A percentile compares a stretch with the other conserved stretches of the same genome.
phyloP scores from a whole-genome alignment of 495 filamentous ascomycete species.

The Trichocladium uniseriatum region DNA sequence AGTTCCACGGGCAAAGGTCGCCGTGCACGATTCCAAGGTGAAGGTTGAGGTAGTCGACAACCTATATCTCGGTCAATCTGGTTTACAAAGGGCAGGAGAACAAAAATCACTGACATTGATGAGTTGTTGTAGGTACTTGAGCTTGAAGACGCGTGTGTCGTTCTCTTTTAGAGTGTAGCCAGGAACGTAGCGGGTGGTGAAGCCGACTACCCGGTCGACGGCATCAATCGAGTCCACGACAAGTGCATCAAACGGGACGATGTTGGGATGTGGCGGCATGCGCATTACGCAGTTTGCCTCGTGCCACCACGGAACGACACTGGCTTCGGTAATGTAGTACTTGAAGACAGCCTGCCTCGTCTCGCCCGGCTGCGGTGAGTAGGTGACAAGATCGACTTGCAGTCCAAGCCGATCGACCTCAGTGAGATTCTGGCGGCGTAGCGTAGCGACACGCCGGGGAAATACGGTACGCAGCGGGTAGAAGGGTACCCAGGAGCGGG shows the following conservation, averaged over 20 bases:
- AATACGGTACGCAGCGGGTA: no score
- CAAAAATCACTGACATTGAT: conserved; percentile 6
- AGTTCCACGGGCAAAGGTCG: conserved; percentile 3
- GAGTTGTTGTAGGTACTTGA: conserved; percentile 30
- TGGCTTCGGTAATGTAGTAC: conserved; percentile 7
- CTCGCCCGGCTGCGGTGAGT: not conserved
- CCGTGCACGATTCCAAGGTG: not conserved
- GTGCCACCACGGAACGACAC: conserved; percentile 21
- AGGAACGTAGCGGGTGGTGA: conserved; percentile 30
- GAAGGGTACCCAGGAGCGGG: no score
- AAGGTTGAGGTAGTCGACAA: conserved; percentile 6
- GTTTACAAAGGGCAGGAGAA: not conserved
- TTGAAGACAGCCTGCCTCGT: conserved; percentile 8
- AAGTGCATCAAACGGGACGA: conserved; percentile 27
- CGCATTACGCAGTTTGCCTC: conserved; percentile 28
- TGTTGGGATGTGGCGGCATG: conserved; percentile 26
- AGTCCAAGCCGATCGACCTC: no score
- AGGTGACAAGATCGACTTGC: no score
- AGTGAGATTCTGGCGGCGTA: no score
- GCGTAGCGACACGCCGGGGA: no score
- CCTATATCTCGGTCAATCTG: not conserved
- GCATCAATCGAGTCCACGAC: conserved; percentile 23
- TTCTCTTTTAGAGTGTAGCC: conserved; percentile 24
- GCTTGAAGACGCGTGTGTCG: conserved; percentile 22
- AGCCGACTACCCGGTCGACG: conserved; percentile 27